Conservation (phyloP, 805 yeast species). For the Candida parachauliodes region DNA sequence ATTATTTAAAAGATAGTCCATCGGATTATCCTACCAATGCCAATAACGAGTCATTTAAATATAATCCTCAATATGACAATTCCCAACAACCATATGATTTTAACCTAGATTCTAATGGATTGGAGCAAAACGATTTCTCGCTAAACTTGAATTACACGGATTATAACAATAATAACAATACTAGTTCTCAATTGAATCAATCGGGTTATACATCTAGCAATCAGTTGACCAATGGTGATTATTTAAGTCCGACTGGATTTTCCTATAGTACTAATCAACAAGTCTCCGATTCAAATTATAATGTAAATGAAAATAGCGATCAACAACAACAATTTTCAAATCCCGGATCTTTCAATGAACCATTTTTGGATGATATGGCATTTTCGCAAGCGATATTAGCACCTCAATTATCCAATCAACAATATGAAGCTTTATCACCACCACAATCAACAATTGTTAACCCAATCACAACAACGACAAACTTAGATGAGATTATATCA, state of each 20-base stretch:
- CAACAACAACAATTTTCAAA: slow-evolving; percentile 10
- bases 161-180: slow-evolving; percentile 1
- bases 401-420: slow-evolving; percentile 9
- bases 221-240: slow-evolving; percentile 7
- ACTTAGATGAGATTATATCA: slow-evolving; percentile 36
- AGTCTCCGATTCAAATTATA: slow-evolving; percentile 3
- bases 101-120: slow-evolving; percentile 1
- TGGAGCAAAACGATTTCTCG: slow-evolving; percentile 5
- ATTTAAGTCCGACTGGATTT: slow-evolving; percentile 11
- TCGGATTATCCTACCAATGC: slow-evolving; percentile 6
- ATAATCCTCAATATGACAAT: slow-evolving; percentile 3
- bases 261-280: slow-evolving; percentile 6
- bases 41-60: slow-evolving; percentile 3
- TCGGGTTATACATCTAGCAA: slow-evolving; percentile 7
- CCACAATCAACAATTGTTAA: slow-evolving; percentile 10
- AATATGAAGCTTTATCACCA: slow-evolving; percentile 6
- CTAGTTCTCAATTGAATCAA: slow-evolving; percentile 1
- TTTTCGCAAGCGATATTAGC: slow-evolving; percentile 9
- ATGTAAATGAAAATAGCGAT: background rate
- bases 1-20: slow-evolving; percentile 14
- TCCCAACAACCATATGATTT: slow-evolving; percentile 1
- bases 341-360: slow-evolving; percentile 23
- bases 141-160: slow-evolving; percentile 7
- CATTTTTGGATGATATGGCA: slow-evolving; percentile 22
- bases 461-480: slow-evolving; percentile 18